phyloP scores from a whole-genome alignment of 2,329 filamentous ascomycete species.

The Nemania sp. region DNA sequence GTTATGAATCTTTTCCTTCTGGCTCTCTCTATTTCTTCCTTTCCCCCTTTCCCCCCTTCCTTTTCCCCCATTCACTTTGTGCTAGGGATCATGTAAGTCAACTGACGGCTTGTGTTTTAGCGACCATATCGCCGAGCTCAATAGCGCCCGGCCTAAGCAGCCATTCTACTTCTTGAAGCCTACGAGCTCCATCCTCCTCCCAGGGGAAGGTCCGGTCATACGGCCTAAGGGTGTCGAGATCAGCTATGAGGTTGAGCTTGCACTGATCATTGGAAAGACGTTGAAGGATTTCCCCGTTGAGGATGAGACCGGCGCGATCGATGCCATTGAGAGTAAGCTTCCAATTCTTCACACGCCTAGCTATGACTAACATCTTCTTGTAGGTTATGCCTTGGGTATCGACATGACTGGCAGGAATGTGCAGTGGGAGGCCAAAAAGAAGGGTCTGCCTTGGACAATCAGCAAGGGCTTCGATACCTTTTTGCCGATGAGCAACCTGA shows the following conservation, averaged over 20 bases:
- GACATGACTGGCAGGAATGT: slow-evolving; percentile 97
- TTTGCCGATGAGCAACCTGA: slow-evolving; percentile 80
- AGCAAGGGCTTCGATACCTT: slow-evolving; percentile 99
- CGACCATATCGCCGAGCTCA: slow-evolving; percentile 92
- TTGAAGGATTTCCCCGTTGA: slow-evolving; percentile 74
- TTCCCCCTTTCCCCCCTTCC: too few relatives aligned
- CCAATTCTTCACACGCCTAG: background rate
- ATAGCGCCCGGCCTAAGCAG: slow-evolving; percentile 84
- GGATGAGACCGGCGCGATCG: slow-evolving; percentile 77
- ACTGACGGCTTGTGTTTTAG: slow-evolving; percentile 49
- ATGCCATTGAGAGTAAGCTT: slow-evolving; percentile 76
- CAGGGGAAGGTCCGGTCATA: slow-evolving; percentile 77
- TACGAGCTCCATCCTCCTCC: slow-evolving; percentile 79
- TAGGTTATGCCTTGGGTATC: slow-evolving; percentile 87
- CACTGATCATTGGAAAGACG: slow-evolving; percentile 81
- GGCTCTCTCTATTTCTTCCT: too few relatives aligned
- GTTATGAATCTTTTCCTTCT: slow-evolving; percentile 37
- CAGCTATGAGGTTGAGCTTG: slow-evolving; percentile 95
- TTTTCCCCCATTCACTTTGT: background rate
- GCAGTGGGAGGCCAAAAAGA: slow-evolving; percentile 96
- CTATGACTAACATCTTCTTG: slow-evolving; percentile 9
- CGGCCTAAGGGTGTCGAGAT: slow-evolving; percentile 81
- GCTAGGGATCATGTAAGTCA: background rate
- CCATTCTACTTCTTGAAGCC: slow-evolving; percentile 99
- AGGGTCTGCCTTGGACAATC: slow-evolving; percentile 94